These are phyloP conservation scores for Termitomyces sp. DNA, from an alignment of 768 basidiomycete genomes.

Conservation along the genomic window DNA sequence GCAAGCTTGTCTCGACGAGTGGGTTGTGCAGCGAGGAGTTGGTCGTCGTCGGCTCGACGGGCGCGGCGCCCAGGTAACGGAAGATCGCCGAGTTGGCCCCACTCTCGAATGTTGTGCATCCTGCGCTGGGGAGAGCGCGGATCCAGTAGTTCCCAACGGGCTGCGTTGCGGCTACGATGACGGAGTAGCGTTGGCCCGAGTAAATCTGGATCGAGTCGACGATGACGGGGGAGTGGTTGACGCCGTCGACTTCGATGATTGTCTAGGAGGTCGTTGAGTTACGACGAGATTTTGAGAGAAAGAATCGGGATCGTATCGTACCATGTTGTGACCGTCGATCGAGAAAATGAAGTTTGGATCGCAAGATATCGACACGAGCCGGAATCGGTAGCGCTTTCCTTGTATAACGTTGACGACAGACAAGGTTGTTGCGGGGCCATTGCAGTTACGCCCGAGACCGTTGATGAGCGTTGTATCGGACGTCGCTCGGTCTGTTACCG, in stretches of 20 bases:
- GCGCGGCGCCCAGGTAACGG: background rate
- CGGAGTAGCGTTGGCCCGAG: slow-evolving; percentile 1
- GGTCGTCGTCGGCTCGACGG: background rate
- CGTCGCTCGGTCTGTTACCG: too few species aligned
- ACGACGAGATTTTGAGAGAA: too few species aligned
- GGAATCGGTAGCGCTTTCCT: too few species aligned
- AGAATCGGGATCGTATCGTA: background rate
- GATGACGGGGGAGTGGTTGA: background rate
- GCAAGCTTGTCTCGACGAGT: background rate
- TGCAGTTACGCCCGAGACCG: too few species aligned
- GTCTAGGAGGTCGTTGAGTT: background rate
- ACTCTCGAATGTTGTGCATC: background rate
- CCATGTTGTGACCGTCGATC: slow-evolving; percentile 42
- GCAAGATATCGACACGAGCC: slow-evolving; percentile 19
- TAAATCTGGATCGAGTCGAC: slow-evolving; percentile 1
- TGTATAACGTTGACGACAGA: too few species aligned
- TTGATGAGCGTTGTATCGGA: too few species aligned
- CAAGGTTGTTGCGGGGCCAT: too few species aligned
- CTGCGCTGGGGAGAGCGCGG: background rate
- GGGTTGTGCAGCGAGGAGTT: background rate
- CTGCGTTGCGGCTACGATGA: background rate
- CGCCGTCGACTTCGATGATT: slow-evolving; percentile 2
- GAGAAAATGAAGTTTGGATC: slow-evolving; percentile 33
- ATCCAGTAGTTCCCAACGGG: slow-evolving; percentile 1
- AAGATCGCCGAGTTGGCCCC: background rate